Conservation (phyloP, 225 moss, liverwort and hornwort species). For the Physcomitrellopsis africana region DNA sequence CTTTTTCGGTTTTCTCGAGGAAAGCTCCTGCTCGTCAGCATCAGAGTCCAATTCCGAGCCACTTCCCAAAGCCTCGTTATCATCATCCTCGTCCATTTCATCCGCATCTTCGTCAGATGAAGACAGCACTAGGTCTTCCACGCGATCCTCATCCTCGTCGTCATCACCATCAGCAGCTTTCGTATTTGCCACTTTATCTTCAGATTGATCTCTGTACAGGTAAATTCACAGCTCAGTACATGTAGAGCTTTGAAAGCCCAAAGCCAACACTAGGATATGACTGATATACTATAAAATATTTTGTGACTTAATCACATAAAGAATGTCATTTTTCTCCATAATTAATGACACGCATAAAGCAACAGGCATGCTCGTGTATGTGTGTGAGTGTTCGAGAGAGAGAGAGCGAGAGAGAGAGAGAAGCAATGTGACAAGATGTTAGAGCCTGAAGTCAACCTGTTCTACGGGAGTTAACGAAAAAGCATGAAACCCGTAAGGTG, state of each 20-base stretch:
- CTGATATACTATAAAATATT: background rate
- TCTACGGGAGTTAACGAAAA: background rate
- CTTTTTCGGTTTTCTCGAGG: conserved; percentile 31
- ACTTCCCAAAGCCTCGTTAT: conserved; percentile 21
- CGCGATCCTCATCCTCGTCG: conserved; percentile 62
- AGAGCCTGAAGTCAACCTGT: background rate
- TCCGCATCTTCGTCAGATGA: conserved; percentile 71
- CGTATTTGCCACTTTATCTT: conserved; percentile 32
- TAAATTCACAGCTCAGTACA: conserved; percentile 18
- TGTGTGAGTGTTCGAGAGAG: no score
- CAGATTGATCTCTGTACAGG: conserved; percentile 43
- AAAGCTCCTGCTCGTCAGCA: conserved; percentile 25
- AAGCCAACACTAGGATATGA: background rate
- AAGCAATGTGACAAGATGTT: background rate
- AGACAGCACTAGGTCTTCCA: conserved; percentile 75
- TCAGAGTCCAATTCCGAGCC: conserved; percentile 44
- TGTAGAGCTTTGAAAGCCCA: background rate
- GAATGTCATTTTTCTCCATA: no score
- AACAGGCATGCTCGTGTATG: background rate
- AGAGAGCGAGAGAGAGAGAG: background rate
- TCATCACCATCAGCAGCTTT: conserved; percentile 42
- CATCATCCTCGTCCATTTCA: conserved; percentile 44
- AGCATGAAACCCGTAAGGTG: background rate
- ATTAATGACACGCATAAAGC: no score
- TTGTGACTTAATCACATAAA: no score